Evolutionary conservation across 139 green algal genomes (phyloP).

Genomic region (Chlamydomonas schloesseri): DNA sequence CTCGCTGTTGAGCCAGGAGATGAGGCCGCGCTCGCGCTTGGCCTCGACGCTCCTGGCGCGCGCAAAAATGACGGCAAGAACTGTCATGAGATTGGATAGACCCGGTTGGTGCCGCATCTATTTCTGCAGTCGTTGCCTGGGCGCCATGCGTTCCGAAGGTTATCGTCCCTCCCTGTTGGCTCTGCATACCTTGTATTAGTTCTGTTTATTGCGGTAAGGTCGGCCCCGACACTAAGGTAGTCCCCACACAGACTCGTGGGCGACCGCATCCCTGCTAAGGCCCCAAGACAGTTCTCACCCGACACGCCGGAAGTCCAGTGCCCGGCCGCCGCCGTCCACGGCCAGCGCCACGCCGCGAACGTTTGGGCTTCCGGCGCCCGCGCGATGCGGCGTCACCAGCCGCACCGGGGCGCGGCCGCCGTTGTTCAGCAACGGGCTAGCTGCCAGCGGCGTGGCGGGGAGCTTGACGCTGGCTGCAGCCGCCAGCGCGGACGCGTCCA

Average conservation of each 20-base stretch:
- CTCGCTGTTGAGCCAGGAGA: slow-evolving; percentile 41
- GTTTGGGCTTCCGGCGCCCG: not conserved
- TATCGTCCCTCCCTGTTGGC: too few relatives aligned
- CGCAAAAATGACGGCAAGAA: too few relatives aligned
- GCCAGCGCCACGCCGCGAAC: not conserved
- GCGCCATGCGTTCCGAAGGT: too few relatives aligned
- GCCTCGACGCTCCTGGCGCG: not conserved
- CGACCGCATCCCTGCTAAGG: too few relatives aligned
- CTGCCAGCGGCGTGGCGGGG: not conserved
- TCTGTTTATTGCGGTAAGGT: too few relatives aligned
- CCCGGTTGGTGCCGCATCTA: too few relatives aligned
- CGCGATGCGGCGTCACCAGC: not conserved
- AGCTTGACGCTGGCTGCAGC: not conserved
- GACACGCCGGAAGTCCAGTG: slow-evolving; percentile 31
- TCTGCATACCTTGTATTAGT: too few relatives aligned
- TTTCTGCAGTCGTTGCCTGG: too few relatives aligned
- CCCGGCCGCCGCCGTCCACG: not conserved
- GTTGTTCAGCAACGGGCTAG: not conserved
- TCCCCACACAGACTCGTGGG: too few relatives aligned
- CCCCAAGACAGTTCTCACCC: not conserved
- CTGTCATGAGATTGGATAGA: too few relatives aligned
- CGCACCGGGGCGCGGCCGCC: too few relatives aligned
- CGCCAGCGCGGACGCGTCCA: not conserved
- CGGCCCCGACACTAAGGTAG: too few relatives aligned
- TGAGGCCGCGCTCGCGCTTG: slow-evolving; percentile 32